A percentile compares a stretch with the other conserved stretches of the same genome.
Evolutionary conservation across 352 stramenopile species (phyloP).

Genomic region (Thalassiosira ordinaria): DNA sequence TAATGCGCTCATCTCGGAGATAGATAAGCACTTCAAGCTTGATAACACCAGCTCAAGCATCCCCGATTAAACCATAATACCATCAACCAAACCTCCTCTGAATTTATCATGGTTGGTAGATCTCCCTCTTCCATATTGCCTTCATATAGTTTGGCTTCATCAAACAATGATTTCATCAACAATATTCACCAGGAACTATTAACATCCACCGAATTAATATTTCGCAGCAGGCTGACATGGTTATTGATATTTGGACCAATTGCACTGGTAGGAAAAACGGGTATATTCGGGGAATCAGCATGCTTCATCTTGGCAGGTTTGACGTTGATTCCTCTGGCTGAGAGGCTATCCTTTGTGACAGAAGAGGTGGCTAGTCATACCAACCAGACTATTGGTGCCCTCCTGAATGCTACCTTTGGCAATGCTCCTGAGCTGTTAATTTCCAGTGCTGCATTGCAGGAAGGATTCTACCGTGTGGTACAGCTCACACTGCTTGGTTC

Average conservation of each 20-base stretch:
- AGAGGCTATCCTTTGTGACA: constrained; percentile 89
- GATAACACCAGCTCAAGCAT: not conserved
- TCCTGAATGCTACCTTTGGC: constrained; percentile 98
- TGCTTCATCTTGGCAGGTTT: constrained; percentile 81
- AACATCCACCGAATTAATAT: constrained; percentile 66
- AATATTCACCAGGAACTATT: constrained; percentile 27
- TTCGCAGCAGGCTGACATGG: constrained; percentile 69
- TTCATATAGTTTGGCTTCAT: not conserved
- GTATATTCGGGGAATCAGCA: constrained; percentile 66
- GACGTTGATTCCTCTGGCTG: constrained; percentile 80
- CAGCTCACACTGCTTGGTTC: constrained; percentile 96
- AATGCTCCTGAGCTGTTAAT: constrained; percentile 98
- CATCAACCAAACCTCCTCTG: not conserved
- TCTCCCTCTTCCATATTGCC: not conserved
- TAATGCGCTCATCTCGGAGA: too few species aligned
- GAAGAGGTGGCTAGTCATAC: constrained; percentile 97
- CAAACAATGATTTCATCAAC: constrained; percentile 5
- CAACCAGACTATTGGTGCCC: constrained; percentile 94
- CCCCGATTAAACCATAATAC: not conserved
- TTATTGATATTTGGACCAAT: constrained; percentile 76
- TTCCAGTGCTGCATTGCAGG: constrained; percentile 92
- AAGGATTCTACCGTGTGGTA: constrained; percentile 94
- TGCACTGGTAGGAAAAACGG: constrained; percentile 66
- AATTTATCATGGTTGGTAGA: not conserved
- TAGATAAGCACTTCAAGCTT: too few species aligned